A percentile compares a stretch with the other conserved stretches of the same genome.
Conservation (phyloP, 495 filamentous ascomycete species). For the Cetradonia linearis region DNA sequence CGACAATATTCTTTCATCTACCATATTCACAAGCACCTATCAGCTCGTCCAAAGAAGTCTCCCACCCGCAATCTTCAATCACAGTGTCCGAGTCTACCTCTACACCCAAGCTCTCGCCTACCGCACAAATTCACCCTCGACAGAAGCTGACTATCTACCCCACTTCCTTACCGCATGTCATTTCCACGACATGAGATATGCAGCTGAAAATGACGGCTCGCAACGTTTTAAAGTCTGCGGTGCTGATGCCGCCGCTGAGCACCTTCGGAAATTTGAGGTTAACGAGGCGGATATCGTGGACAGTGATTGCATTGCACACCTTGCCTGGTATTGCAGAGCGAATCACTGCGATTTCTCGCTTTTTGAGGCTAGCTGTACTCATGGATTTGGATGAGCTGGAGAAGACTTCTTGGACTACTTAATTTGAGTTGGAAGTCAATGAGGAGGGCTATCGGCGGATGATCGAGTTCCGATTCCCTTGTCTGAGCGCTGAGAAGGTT, state of each 20-base stretch:
- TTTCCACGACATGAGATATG: slow-evolving; percentile 39
- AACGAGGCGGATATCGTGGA: slow-evolving; percentile 31
- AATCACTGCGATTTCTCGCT: slow-evolving; percentile 29
- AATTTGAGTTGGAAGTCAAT: slow-evolving; percentile 1
- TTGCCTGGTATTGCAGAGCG: slow-evolving; percentile 37
- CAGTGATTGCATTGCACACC: slow-evolving; percentile 38
- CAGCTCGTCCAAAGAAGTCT: slow-evolving; percentile 26
- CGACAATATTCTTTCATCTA: not conserved
- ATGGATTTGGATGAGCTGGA: slow-evolving; percentile 32
- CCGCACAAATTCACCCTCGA: slow-evolving; percentile 18
- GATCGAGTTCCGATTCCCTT: slow-evolving; percentile 28
- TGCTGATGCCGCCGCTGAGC: slow-evolving; percentile 32
- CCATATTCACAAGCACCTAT: slow-evolving; percentile 22
- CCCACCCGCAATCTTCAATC: slow-evolving; percentile 36
- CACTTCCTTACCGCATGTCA: slow-evolving; percentile 35
- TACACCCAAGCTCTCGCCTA: slow-evolving; percentile 31
- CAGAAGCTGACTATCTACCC: slow-evolving; percentile 17
- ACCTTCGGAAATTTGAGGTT: slow-evolving; percentile 26
- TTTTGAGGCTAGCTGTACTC: slow-evolving; percentile 32
- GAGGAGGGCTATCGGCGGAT: slow-evolving; percentile 14
- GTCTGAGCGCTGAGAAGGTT: slow-evolving; percentile 37
- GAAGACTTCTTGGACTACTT: not conserved
- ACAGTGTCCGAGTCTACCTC: slow-evolving; percentile 38
- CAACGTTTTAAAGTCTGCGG: slow-evolving; percentile 41
- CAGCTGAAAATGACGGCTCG: slow-evolving; percentile 28